Percentiles rank a stretch among this genome's conserved stretches.
Evolutionary conservation across 768 basidiomycete genomes (phyloP).

Genomic region (Cyclocybe cylindracea): DNA sequence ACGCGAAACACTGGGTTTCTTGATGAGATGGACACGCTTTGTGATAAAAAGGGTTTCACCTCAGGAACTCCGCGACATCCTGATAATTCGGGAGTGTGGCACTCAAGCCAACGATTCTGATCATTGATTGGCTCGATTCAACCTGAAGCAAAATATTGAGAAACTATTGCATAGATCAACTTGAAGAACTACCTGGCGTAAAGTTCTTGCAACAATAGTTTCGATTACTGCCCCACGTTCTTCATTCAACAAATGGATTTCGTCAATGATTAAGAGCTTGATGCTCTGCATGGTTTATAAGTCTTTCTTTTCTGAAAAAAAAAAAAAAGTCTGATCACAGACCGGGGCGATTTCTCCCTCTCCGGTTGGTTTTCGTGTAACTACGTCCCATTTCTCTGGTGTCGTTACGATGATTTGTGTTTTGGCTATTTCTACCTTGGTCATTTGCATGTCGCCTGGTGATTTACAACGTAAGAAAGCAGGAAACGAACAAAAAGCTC

Average conservation of each 20-base stretch:
- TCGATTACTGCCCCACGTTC: slow-evolving; percentile 98
- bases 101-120: slow-evolving; percentile 93
- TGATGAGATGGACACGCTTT: neutral
- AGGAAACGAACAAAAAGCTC: neutral
- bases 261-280: slow-evolving; percentile 95
- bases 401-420: slow-evolving; percentile 99
- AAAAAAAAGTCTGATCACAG: slow-evolving; percentile 22
- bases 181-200: slow-evolving; percentile 68
- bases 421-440: slow-evolving; percentile 88
- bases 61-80: slow-evolving; percentile 93
- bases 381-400: slow-evolving; percentile 99
- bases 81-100: slow-evolving; percentile 97
- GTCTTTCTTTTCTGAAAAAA: neutral
- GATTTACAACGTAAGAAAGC: slow-evolving; percentile 17
- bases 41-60: slow-evolving; percentile 44
- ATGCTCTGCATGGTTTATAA: slow-evolving; percentile 58
- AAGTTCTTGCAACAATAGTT: slow-evolving; percentile 93
- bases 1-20: slow-evolving; percentile 70
- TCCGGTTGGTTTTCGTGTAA: slow-evolving; percentile 94
- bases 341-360: slow-evolving; percentile 97
- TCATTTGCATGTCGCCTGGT: slow-evolving; percentile 93
- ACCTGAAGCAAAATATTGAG: slow-evolving; percentile 50
- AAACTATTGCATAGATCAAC: neutral
- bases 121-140: slow-evolving; percentile 94
- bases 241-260: slow-evolving; percentile 96